Percentiles rank a stretch among this genome's conserved stretches.
Evolutionary conservation across 306 rosid species (phyloP).

Genomic region (Rosa lucieae): DNA sequence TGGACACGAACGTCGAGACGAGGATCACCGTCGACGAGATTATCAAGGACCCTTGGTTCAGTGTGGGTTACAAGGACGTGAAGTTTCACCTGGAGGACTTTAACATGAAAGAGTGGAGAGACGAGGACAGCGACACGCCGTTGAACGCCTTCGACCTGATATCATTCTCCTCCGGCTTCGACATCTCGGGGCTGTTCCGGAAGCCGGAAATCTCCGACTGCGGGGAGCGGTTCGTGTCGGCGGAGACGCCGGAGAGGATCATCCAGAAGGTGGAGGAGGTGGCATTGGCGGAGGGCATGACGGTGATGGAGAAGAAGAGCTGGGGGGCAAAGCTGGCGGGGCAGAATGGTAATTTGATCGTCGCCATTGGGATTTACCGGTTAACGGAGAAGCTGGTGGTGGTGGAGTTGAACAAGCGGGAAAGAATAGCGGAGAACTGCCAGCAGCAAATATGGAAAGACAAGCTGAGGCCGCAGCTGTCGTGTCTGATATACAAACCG

Average conservation of each 20-base stretch:
- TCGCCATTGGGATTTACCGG: constrained; percentile 41
- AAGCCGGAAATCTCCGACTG: constrained; percentile 22
- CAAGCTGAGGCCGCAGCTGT: constrained; percentile 46
- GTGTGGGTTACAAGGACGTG: constrained; percentile 35
- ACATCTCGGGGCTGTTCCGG: constrained; percentile 50
- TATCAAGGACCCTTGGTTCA: constrained; percentile 61
- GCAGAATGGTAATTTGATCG: constrained; percentile 45
- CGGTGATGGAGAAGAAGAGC: constrained; percentile 30
- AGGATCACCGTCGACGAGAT: constrained; percentile 67
- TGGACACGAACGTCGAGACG: constrained; percentile 61
- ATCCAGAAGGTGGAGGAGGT: constrained; percentile 44
- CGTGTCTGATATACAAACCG: constrained; percentile 32
- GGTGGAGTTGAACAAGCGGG: constrained; percentile 44
- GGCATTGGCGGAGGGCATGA: constrained; percentile 28
- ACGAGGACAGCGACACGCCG: constrained; percentile 15
- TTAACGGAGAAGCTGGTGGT: constrained; percentile 65
- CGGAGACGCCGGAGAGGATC: constrained; percentile 40
- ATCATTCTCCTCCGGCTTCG: constrained; percentile 64
- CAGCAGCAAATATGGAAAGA: constrained; percentile 42
- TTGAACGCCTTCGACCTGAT: constrained; percentile 80
- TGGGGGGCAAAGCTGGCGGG: constrained; percentile 53
- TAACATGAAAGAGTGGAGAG: not conserved
- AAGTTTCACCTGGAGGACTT: constrained; percentile 22
- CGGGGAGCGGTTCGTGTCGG: constrained; percentile 53
- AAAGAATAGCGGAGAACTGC: constrained; percentile 1